A percentile compares a stretch with the other conserved stretches of the same genome.
These are phyloP conservation scores for Graphium sp. DNA, from an alignment of 2,329 filamentous ascomycete species.

Conservation along the genomic window DNA sequence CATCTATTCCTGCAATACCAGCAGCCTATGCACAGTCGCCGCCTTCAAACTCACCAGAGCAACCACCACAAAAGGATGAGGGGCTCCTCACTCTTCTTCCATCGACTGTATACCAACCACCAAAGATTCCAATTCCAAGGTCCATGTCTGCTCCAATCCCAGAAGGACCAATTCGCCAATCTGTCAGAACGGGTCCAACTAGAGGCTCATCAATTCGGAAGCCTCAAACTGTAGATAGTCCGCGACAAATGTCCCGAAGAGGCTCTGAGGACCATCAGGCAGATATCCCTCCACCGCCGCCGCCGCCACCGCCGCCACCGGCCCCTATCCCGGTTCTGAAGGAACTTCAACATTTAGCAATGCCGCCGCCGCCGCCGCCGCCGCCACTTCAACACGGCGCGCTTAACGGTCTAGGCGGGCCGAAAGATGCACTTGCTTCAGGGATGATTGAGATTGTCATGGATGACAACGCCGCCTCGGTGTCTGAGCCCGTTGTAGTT, in stretches of 20 bases:
- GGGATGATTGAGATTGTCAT: constrained; percentile 51
- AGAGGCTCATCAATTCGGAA: constrained; percentile 27
- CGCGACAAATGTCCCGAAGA: constrained; percentile 17
- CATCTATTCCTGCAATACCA: constrained; percentile 38
- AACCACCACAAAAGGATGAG: constrained; percentile 15
- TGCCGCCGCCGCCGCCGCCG: constrained; percentile 43
- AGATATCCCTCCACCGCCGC: constrained; percentile 33
- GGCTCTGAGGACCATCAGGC: constrained; percentile 30
- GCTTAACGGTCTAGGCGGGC: too few species aligned
- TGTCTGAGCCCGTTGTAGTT: constrained; percentile 11
- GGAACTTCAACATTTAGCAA: constrained; percentile 45
- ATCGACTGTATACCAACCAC: constrained; percentile 43
- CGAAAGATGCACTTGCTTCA: constrained; percentile 25
- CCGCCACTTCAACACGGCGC: constrained; percentile 32
- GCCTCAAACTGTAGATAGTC: too few species aligned
- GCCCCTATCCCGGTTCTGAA: constrained; percentile 40
- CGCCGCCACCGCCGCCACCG: constrained; percentile 26
- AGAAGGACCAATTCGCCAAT: constrained; percentile 13
- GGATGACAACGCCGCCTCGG: constrained; percentile 32
- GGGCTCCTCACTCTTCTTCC: constrained; percentile 31
- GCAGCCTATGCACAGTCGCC: constrained; percentile 25
- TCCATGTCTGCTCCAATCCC: constrained; percentile 44
- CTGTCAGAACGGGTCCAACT: constrained; percentile 18
- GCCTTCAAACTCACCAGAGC: constrained; percentile 17
- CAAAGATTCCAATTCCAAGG: constrained; percentile 31